Percentiles rank a stretch among this genome's conserved stretches.
Conservation (phyloP, 1,139 yeast genomes). For the Saccharomycopsis hybrid region DNA sequence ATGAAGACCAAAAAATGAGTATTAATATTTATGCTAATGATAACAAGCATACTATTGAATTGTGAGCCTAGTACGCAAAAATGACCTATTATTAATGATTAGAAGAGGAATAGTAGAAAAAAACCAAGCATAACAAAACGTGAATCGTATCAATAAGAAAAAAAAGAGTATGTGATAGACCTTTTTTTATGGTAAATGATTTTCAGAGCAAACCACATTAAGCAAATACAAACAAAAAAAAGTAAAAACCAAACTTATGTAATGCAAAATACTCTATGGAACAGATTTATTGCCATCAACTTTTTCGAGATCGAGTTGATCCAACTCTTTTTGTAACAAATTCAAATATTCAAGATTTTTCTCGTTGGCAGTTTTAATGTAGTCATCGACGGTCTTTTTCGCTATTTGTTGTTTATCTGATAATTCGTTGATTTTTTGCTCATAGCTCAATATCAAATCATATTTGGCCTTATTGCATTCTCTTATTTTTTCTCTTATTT, state of each 20-base stretch:
- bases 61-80: not conserved
- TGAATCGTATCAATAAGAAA: too few relatives aligned
- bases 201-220: too few relatives aligned
- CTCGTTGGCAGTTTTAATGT: constrained; percentile 3
- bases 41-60: not conserved
- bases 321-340: constrained; percentile 9
- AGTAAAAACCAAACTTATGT: too few relatives aligned
- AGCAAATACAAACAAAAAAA: too few relatives aligned
- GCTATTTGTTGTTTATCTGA: constrained; percentile 2
- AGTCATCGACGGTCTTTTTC: constrained; percentile 6
- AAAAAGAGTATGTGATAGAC: too few relatives aligned
- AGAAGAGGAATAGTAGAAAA: too few relatives aligned
- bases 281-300: too few relatives aligned
- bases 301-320: not conserved
- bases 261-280: too few relatives aligned
- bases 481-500: constrained; percentile 13
- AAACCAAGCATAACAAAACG: too few relatives aligned
- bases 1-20: not conserved
- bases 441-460: constrained; percentile 15
- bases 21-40: not conserved
- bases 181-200: too few relatives aligned
- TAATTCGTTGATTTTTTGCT: constrained; percentile 12
- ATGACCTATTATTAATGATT: too few relatives aligned
- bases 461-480: constrained; percentile 8
- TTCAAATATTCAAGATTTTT: constrained; percentile 6